Evolutionary conservation across 164 flowering plant species (phyloP).

Genomic region (Magnolia kwangsiensis): DNA sequence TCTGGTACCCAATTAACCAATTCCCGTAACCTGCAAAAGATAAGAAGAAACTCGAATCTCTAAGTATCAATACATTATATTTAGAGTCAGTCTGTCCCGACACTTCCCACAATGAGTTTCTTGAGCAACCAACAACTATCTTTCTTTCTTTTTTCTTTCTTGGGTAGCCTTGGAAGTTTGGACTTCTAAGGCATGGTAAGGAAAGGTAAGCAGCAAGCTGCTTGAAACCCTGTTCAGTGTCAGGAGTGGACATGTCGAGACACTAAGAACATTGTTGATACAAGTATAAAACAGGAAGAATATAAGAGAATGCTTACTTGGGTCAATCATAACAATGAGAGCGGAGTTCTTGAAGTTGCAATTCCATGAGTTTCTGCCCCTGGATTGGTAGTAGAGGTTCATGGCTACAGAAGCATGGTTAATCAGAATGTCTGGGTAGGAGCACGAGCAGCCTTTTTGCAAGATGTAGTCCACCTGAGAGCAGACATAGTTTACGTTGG

Average conservation of each 20-base stretch:
- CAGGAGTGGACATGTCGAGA: background rate
- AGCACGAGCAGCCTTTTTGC: slow-evolving; percentile 55
- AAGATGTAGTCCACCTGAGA: slow-evolving; percentile 63
- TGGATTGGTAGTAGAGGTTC: slow-evolving; percentile 73
- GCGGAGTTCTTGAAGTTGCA: slow-evolving; percentile 64
- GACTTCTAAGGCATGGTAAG: background rate
- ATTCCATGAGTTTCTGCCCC: slow-evolving; percentile 64
- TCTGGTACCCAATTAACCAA: too few species aligned
- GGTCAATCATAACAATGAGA: slow-evolving; percentile 54
- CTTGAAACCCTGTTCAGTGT: too few species aligned
- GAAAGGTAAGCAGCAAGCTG: background rate
- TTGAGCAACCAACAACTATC: too few species aligned
- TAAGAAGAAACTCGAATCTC: background rate
- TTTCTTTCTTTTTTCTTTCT: too few species aligned
- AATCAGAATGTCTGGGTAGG: slow-evolving; percentile 48
- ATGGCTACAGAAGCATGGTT: slow-evolving; percentile 85
- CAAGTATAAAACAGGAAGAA: background rate
- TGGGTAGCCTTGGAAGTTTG: background rate
- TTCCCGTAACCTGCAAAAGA: slow-evolving; percentile 13
- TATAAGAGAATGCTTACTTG: slow-evolving; percentile 41
- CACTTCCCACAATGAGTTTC: too few species aligned
- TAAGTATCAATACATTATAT: too few species aligned
- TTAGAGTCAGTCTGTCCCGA: too few species aligned
- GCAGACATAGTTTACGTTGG: slow-evolving; percentile 64
- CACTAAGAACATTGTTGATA: background rate